Conservation (phyloP, 2,329 filamentous ascomycete genomes). For the Fusarium multiceps region DNA sequence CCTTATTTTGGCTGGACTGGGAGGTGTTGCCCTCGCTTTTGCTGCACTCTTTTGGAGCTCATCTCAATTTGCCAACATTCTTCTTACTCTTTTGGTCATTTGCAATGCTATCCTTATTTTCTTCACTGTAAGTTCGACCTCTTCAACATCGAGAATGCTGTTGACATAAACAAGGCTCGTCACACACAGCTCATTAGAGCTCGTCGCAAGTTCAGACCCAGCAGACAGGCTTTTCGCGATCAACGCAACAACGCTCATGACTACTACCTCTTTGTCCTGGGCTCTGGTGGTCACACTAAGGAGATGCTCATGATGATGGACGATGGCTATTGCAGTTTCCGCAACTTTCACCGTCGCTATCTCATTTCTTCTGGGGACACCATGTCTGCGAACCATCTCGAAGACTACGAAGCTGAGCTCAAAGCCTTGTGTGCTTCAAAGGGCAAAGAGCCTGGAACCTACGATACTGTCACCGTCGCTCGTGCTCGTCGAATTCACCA, state of each 20-base stretch:
- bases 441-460: slow-evolving; percentile 57
- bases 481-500: slow-evolving; percentile 88
- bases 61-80: slow-evolving; percentile 1
- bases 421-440: slow-evolving; percentile 34
- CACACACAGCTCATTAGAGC: slow-evolving; percentile 46
- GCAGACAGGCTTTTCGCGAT: slow-evolving; percentile 24
- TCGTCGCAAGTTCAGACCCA: slow-evolving; percentile 28
- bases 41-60: background rate
- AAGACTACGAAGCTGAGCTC: slow-evolving; percentile 59
- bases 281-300: slow-evolving; percentile 92
- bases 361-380: slow-evolving; percentile 80
- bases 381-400: slow-evolving; percentile 74
- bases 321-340: slow-evolving; percentile 63
- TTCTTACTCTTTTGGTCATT: slow-evolving; percentile 32
- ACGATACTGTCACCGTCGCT: slow-evolving; percentile 74
- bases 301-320: slow-evolving; percentile 91
- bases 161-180: slow-evolving; percentile 43
- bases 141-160: background rate
- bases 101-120: slow-evolving; percentile 45
- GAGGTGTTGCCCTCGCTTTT: background rate
- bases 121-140: slow-evolving; percentile 44
- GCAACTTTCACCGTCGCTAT: slow-evolving; percentile 78
- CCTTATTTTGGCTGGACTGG: slow-evolving; percentile 1
- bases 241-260: slow-evolving; percentile 39
- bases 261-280: slow-evolving; percentile 83